Conservation (phyloP, 2,329 filamentous ascomycete species). For the Calonectria pseudoturangicola region DNA sequence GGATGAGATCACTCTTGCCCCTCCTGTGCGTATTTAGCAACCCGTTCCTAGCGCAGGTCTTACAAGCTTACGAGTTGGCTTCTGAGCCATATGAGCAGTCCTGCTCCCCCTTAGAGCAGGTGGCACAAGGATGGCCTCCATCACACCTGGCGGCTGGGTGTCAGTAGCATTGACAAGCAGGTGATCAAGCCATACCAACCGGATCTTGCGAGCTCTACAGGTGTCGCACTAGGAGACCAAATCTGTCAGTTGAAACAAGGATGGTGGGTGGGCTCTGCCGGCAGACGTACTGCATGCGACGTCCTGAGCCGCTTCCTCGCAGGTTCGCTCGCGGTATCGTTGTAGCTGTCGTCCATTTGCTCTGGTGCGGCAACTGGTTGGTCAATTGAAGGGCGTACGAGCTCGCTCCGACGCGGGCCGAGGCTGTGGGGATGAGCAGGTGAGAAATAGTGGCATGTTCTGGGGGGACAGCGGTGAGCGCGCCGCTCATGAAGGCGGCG, state of each 20-base stretch:
- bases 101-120: conserved; percentile 60
- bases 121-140: conserved; percentile 66
- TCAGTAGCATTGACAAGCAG: conserved; percentile 35
- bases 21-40: conserved; percentile 55
- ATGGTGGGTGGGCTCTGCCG: not conserved
- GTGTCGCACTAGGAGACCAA: conserved; percentile 64
- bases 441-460: conserved; percentile 29
- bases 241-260: not conserved
- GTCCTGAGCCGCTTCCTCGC: conserved; percentile 64
- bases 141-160: conserved; percentile 63
- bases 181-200: conserved; percentile 55
- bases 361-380: conserved; percentile 50
- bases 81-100: conserved; percentile 66
- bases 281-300: conserved; percentile 63
- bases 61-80: conserved; percentile 63
- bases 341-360: conserved; percentile 44
- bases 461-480: conserved; percentile 22
- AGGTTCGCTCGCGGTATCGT: conserved; percentile 55
- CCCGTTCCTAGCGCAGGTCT: not conserved
- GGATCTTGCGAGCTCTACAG: conserved; percentile 68
- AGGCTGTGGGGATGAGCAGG: conserved; percentile 43
- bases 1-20: conserved; percentile 71
- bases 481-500: conserved; percentile 5
- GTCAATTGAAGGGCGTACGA: conserved; percentile 28
- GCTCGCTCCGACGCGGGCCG: conserved; percentile 59